Evolutionary conservation across 305 asterid species (phyloP), one percentile per base, ranked within the genome.

Genomic region (Galium porrigens): DNA sequence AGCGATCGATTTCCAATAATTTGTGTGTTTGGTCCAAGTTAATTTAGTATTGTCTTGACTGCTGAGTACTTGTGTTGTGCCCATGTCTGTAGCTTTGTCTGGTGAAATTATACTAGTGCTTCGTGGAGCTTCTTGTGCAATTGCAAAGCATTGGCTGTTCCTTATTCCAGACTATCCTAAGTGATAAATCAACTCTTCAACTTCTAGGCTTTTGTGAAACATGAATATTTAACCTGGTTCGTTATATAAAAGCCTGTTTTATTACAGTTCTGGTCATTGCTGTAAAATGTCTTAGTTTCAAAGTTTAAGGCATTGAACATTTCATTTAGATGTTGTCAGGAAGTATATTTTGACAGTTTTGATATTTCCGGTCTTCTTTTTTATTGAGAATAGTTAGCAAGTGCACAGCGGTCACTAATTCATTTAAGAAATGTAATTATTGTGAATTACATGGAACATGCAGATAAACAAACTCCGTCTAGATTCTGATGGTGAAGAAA

Each of bases 401-500:
- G 32, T 33, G 37, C 68, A 61, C 30, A n/a, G n/a, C n/a, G n/a
- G n/a, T n/a, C n/a, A n/a, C n/a, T n/a, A n/a, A n/a, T n/a, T n/a
- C n/a, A n/a, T 57, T 63, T 12, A 55, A 63, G 56, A 27, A 41
- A 5, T 37, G 17, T 64, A 46, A 46, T 44, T 46, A 18, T n/a
- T 27, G 39, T 57, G 46, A 36, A 3, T 46, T 56, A 33, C 51
- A 56, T 58, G 48, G 44, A 65, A 42, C 73, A 68, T 71, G 68
- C 72, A 89, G 99, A 82, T 89, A 71, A 87, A 87, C 83, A 89
- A 84, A 73, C 80, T 87, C 80, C 83, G 87, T 72, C 34, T 79
- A 27, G 97, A 94, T 75, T 84, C 97, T 49, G 84, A 76, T 72
- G 72, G 79, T 54, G 99, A 84, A 51, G 99, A 89, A 73, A 72